Conservation (phyloP, 2,329 filamentous ascomycete genomes). For the Fusarium lyarnte region DNA sequence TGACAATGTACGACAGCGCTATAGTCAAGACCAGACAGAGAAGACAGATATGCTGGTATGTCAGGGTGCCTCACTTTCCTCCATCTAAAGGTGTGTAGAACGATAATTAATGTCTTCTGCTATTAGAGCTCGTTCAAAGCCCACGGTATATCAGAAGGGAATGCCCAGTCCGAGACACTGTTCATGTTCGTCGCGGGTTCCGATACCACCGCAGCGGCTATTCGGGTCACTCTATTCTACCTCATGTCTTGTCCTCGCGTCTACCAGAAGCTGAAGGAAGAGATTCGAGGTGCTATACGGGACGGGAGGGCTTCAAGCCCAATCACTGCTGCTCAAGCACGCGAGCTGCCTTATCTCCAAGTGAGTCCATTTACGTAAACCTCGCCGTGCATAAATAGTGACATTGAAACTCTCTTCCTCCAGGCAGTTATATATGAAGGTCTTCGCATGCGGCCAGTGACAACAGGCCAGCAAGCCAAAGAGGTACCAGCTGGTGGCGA, state of each 20-base stretch:
- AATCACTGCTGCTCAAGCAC: neutral
- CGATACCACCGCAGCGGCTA: neutral
- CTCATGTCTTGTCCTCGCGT: neutral
- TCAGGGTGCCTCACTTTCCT: fast-evolving
- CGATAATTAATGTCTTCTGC: fast-evolving
- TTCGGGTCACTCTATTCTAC: neutral
- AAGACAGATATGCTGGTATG: neutral
- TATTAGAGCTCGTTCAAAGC: neutral
- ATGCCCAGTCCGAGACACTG: neutral
- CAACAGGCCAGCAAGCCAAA: neutral
- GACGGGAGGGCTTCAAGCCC: neutral
- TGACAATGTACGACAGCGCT: neutral
- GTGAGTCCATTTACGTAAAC: fast-evolving
- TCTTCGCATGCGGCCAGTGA: neutral
- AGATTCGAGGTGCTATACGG: neutral
- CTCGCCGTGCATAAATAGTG: fast-evolving
- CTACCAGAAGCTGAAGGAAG: neutral
- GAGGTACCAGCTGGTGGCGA: neutral
- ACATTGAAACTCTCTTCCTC: fast-evolving
- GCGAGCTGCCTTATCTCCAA: neutral
- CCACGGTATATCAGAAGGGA: neutral
- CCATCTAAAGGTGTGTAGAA: fast-evolving
- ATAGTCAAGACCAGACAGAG: neutral
- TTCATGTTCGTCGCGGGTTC: slow-evolving; percentile 5
- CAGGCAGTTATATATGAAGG: slow-evolving; percentile 10